Evolutionary conservation across 2,329 filamentous ascomycete species (phyloP), one percentile per base, ranked within the genome.

Genomic region (Sclerotinia trifoliorum): DNA sequence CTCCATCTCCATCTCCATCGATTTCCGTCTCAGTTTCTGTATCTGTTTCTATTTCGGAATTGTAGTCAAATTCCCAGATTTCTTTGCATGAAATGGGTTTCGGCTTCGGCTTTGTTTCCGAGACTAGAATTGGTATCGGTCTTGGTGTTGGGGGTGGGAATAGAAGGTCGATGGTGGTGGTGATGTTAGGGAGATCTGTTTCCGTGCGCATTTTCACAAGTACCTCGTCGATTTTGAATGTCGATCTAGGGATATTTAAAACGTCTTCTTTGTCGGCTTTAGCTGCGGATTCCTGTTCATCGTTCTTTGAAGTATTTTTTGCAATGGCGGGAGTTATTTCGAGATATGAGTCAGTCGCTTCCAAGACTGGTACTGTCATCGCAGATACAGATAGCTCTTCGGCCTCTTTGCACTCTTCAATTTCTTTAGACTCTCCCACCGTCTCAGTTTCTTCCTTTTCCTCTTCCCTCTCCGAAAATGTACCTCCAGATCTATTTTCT

Each of bases 11-110:
- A 21, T 35, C 29, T 17, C 17, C 1, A 1, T 32, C 35, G n/a
- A 57, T 15, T 13, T 29, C 51, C 8, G 51, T 15, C 2, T 29
- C 51, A 4, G 51, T 39, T 3, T 57, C 54, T 15, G 55, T 46
- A 21, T 46, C 44, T 5, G 49, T 17, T 10, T 57, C 55, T 0
- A 32, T 24, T 8, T 57, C 55, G 15, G 56, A 13, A 10, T 21
- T n/a, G 24, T 46, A 60, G 10, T 60, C 56, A 24, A 60, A 60
- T 60, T 60, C 56, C 56, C 56, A 60, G 24, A 60, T 60, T 29
- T 60, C 39, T 46, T 60, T 46, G n/a, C 1, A 19, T 1, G 29
- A n/a, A 15, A 15, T 2, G 0, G 19, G 10, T 21, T 35, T 35
- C 52, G 19, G 29, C 2, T 52, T 54, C 26, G 15, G 4, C 11